Percentiles rank a stretch among this genome's conserved stretches.
Evolutionary conservation across 495 filamentous ascomycete genomes (phyloP).

Genomic region (Barbatosphaeria neglecta): DNA sequence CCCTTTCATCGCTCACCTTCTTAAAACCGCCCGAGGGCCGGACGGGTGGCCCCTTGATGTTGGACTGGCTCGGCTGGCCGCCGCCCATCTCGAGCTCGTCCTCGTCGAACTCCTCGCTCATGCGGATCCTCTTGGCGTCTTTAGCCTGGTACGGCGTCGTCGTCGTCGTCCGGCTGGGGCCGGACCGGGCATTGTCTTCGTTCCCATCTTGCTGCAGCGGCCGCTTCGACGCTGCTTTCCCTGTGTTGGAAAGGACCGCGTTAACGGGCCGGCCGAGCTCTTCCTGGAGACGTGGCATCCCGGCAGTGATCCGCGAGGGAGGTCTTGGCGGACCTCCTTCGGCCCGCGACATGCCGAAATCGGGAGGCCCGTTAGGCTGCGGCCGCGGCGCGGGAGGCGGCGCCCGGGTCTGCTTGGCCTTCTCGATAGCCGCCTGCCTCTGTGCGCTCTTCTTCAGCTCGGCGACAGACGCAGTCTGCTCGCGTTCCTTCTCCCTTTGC

Average conservation of each 20-base stretch:
- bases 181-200: conserved; percentile 31
- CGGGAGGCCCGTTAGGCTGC: conserved; percentile 36
- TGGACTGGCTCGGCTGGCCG: conserved; percentile 22
- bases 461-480: conserved; percentile 22
- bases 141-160: conserved; percentile 35
- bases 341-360: conserved; percentile 21
- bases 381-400: conserved; percentile 39
- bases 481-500: conserved; percentile 37
- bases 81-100: conserved; percentile 27
- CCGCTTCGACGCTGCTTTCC: conserved; percentile 35
- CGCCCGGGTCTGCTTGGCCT: conserved; percentile 41
- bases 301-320: conserved; percentile 29
- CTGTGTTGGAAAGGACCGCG: conserved; percentile 24
- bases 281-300: conserved; percentile 23
- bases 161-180: conserved; percentile 21
- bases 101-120: conserved; percentile 44
- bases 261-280: conserved; percentile 33
- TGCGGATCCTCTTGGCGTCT: conserved; percentile 47
- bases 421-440: conserved; percentile 63
- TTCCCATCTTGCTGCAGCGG: conserved; percentile 37
- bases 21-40: conserved; percentile 65
- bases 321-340: conserved; percentile 21
- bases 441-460: conserved; percentile 57
- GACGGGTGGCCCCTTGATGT: conserved; percentile 69
- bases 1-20: conserved; percentile 48